These are phyloP conservation scores for Tricholoma sp. DNA, from an alignment of 768 basidiomycete genomes.

Conservation along the genomic window DNA sequence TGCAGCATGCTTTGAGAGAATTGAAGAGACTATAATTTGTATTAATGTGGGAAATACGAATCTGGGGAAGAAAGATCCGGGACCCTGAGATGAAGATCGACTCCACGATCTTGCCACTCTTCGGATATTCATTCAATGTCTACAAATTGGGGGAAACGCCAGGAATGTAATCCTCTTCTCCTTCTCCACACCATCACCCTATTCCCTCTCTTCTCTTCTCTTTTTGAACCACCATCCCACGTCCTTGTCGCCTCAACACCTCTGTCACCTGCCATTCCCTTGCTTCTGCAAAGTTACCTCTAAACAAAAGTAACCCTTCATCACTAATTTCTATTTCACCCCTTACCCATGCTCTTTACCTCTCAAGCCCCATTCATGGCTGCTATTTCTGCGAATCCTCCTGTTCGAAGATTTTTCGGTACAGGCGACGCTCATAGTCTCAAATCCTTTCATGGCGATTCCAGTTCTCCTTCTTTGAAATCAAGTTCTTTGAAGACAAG, in stretches of 20 bases:
- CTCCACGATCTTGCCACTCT: not conserved
- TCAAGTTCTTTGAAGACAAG: slow-evolving; percentile 19
- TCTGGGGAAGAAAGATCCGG: not conserved
- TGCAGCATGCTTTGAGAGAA: too few relatives aligned
- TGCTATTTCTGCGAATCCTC: slow-evolving; percentile 6
- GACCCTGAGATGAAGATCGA: not conserved
- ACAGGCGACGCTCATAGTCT: slow-evolving; percentile 19
- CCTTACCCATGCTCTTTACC: not conserved
- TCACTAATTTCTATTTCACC: not conserved
- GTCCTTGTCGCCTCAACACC: too few relatives aligned
- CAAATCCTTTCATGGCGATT: slow-evolving; percentile 16
- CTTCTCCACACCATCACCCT: not conserved
- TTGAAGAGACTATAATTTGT: too few relatives aligned
- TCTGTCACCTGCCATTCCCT: not conserved
- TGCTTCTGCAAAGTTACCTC: not conserved
- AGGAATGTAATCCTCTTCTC: not conserved
- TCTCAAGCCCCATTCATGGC: not conserved
- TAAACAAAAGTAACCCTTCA: too few relatives aligned
- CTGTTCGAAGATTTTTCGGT: slow-evolving; percentile 13
- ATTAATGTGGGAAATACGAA: too few relatives aligned
- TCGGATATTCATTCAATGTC: too few relatives aligned
- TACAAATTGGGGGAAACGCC: too few relatives aligned
- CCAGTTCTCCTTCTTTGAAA: slow-evolving; percentile 17
- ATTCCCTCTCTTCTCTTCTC: not conserved
- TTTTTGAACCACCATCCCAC: not conserved